These are phyloP conservation scores for Camellia japonica DNA, from an alignment of 148 eudicot genomes.

Conservation along the genomic window DNA sequence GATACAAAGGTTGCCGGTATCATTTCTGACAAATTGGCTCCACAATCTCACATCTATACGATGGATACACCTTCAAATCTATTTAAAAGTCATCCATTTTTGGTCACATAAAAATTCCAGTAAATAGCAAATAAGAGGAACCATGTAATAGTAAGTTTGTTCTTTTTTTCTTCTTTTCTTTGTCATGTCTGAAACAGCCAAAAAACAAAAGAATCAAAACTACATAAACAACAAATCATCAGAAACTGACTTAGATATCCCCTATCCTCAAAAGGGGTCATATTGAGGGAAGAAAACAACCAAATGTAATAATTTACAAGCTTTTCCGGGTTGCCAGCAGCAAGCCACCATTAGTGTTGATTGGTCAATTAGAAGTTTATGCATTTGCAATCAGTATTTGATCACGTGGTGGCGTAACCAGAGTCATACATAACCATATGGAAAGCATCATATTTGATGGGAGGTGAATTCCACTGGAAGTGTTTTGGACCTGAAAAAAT, in stretches of 20 bases:
- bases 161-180: neutral
- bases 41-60: neutral
- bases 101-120: too few relatives aligned
- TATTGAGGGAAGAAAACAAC: neutral
- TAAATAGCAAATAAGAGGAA: neutral
- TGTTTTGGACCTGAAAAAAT: constrained; percentile 51
- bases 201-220: neutral
- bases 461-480: constrained; percentile 64
- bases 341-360: neutral
- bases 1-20: constrained; percentile 2
- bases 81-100: neutral
- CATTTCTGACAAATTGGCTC: neutral
- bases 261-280: neutral
- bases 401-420: constrained; percentile 63
- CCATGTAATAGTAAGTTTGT: neutral
- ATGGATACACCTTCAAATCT: neutral
- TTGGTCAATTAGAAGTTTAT: constrained; percentile 1
- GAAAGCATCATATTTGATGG: constrained; percentile 56
- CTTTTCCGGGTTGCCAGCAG: neutral
- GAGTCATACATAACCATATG: constrained; percentile 68
- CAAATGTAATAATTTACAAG: neutral
- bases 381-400: constrained; percentile 41
- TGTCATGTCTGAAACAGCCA: neutral
- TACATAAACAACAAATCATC: too few relatives aligned
- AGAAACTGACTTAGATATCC: too few relatives aligned